phyloP scores from a whole-genome alignment of 192 early-diverging fungal species.

The Coemansia sp. region DNA sequence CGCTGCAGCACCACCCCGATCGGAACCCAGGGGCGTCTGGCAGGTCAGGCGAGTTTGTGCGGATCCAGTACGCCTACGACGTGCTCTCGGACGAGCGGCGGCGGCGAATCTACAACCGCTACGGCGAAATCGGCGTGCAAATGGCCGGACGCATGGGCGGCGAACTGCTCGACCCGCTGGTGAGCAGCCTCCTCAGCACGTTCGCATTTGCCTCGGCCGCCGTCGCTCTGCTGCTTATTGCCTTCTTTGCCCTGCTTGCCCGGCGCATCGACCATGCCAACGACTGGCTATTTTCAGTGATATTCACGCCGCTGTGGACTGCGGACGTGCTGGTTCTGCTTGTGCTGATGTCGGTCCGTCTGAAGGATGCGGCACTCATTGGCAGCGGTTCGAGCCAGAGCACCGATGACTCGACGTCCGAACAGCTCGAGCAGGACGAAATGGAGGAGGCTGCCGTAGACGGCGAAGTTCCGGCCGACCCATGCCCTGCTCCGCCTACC shows the following conservation, averaged over 20 bases:
- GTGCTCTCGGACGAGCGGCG: conserved; percentile 71
- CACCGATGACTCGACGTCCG: conserved; percentile 1
- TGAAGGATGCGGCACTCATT: conserved; percentile 17
- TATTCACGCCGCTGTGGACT: conserved; percentile 83
- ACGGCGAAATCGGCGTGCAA: conserved; percentile 72
- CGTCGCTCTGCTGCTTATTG: conserved; percentile 61
- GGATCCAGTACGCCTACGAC: conserved; percentile 83
- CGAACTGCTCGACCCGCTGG: conserved; percentile 61
- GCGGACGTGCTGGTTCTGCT: conserved; percentile 53
- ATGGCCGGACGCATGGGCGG: conserved; percentile 71
- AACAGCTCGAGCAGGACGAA: conserved; percentile 7
- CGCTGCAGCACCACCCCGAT: conserved; percentile 88
- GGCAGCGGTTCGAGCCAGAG: not conserved
- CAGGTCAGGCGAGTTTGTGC: conserved; percentile 71
- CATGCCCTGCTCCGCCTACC: conserved; percentile 6
- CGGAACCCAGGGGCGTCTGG: conserved; percentile 69
- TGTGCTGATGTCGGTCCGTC: conserved; percentile 18
- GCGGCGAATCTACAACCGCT: conserved; percentile 85
- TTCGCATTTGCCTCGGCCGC: conserved; percentile 55
- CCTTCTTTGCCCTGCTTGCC: conserved; percentile 80
- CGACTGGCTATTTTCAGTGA: conserved; percentile 65
- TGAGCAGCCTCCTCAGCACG: conserved; percentile 61
- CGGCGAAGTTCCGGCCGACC: no score
- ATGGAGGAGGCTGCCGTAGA: conserved; percentile 33
- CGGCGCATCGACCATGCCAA: conserved; percentile 67